These are phyloP conservation scores for Juncus inflexus DNA, from an alignment of 176 grass and related monocot genomes.

Conservation along the genomic window DNA sequence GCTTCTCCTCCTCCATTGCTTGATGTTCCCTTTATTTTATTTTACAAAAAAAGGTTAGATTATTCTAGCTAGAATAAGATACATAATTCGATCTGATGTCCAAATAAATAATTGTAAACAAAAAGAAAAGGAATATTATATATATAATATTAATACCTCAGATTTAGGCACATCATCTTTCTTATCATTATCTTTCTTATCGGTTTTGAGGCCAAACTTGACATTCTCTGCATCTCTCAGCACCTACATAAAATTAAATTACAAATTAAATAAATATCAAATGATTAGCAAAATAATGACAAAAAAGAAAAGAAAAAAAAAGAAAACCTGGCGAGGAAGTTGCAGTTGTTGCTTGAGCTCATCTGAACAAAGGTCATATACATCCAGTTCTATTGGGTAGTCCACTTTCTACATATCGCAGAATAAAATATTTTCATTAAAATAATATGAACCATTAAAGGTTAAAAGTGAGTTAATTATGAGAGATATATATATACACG, in stretches of 20 bases:
- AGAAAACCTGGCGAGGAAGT: slow-evolving; percentile 76
- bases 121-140: background rate
- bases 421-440: slow-evolving; percentile 8
- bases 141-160: slow-evolving; percentile 26
- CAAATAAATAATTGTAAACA: no score
- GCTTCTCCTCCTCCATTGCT: slow-evolving; percentile 45
- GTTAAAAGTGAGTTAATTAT: slow-evolving; percentile 21
- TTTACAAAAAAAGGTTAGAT: slow-evolving; percentile 18
- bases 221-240: slow-evolving; percentile 90
- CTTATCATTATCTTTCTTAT: slow-evolving; percentile 46
- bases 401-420: slow-evolving; percentile 73
- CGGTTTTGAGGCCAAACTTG: slow-evolving; percentile 73
- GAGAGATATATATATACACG: slow-evolving; percentile 66
- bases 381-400: slow-evolving; percentile 96
- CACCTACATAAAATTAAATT: slow-evolving; percentile 47
- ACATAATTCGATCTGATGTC: no score
- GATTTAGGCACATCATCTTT: slow-evolving; percentile 46
- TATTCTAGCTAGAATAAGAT: no score
- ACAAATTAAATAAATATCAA: slow-evolving; percentile 20
- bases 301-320: slow-evolving; percentile 6
- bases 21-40: slow-evolving; percentile 45
- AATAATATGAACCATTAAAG: background rate
- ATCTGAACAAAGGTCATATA: slow-evolving; percentile 98
- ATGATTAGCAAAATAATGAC: slow-evolving; percentile 11
- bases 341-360: slow-evolving; percentile 88